Evolutionary conservation across 164 flowering plant genomes (phyloP), one percentile per base, ranked within the genome.

Genomic region (Santalum album): DNA sequence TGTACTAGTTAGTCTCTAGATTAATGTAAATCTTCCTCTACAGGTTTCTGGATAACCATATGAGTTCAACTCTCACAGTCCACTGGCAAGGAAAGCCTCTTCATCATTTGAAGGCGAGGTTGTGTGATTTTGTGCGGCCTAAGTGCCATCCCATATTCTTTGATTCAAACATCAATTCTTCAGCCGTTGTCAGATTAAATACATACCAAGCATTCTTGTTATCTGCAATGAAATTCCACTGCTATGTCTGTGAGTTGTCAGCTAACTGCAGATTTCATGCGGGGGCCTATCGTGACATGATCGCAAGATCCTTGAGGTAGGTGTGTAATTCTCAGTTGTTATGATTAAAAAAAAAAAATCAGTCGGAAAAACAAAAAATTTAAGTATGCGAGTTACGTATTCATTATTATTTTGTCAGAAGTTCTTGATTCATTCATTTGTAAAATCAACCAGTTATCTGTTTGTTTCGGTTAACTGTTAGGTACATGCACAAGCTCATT

Each of bases 181-280:
- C 75, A 39, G 65, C 72, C 12, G 76, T 76, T 40, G 83, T 87
- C 62, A 79, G 86, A 69, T 74, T 94, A 62, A 94, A 94, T 49
- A 62, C 83, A 23, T 90, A 83, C 63, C 97, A 94, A 72, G 78
- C 74, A 16, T 90, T 87, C 64, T 48, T 94, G 62, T 42, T 94
- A 19, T 75, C 81, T 68, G 95, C 96, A 44, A 94, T 94, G 99
- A 94, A 94, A 77, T 87, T 84, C 65, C 86, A 87, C 53, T 82
- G 92, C 58, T 82, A 83, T 51, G 59, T 76, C 21, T 49, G 70
- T 10, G 64, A 77, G 19, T 35, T 87, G 62, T 79, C 82, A 0
- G 55, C 25, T 27, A 40, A 60, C 21, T 64, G 75, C 65, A 67
- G 38, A 39, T 59, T 76, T 38, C 54, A 25, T 12, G 50, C 77